Conservation (phyloP, 345 rosid species). For the Lepidium didymum region DNA sequence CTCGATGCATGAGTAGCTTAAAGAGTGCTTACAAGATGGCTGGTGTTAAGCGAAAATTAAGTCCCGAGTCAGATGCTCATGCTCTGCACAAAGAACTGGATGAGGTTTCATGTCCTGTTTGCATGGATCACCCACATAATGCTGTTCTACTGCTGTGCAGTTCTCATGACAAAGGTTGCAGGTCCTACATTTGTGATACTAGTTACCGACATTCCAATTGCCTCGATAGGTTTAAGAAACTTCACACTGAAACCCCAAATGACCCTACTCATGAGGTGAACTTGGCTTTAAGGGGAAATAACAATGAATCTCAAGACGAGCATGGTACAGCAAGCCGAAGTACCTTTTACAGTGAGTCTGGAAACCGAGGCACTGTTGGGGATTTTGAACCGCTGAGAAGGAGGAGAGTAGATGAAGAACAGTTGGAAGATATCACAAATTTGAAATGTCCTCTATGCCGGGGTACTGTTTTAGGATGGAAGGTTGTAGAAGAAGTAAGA, state of each 20-base stretch:
- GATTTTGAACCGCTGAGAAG: slow-evolving; percentile 34
- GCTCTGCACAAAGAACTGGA: slow-evolving; percentile 77
- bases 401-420: slow-evolving; percentile 36
- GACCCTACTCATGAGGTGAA: slow-evolving; percentile 33
- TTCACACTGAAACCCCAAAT: slow-evolving; percentile 39
- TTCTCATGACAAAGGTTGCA: slow-evolving; percentile 89
- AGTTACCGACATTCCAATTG: slow-evolving; percentile 93
- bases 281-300: slow-evolving; percentile 31
- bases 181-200: slow-evolving; percentile 85
- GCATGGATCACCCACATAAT: slow-evolving; percentile 99
- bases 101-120: slow-evolving; percentile 88
- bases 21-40: slow-evolving; percentile 89
- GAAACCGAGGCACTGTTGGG: slow-evolving; percentile 33
- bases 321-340: background rate
- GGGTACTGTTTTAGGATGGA: slow-evolving; percentile 58
- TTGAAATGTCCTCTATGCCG: slow-evolving; percentile 84
- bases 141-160: slow-evolving; percentile 87
- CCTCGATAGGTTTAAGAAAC: slow-evolving; percentile 75
- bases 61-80: slow-evolving; percentile 61
- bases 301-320: slow-evolving; percentile 13
- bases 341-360: background rate
- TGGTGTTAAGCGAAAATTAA: slow-evolving; percentile 79
- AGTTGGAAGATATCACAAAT: slow-evolving; percentile 23
- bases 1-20: slow-evolving; percentile 57
- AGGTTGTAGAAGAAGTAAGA: slow-evolving; percentile 72